These are phyloP conservation scores for Leishmania tropica DNA, from an alignment of 208 protist genomes.

Conservation along the genomic window DNA sequence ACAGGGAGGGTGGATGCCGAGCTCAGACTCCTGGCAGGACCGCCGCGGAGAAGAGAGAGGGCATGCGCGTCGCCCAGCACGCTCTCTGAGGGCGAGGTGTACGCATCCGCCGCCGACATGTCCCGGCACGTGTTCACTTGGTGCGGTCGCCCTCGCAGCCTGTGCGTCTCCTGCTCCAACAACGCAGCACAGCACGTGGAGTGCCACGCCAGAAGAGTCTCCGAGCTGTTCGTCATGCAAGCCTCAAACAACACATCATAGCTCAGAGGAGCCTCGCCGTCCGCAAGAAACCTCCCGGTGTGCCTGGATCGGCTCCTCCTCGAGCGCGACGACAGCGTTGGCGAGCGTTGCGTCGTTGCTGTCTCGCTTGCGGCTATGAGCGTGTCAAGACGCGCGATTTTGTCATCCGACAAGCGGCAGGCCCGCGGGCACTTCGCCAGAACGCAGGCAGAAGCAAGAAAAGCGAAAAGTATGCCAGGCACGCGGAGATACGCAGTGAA, in stretches of 20 bases:
- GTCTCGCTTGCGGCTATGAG: conserved; percentile 15
- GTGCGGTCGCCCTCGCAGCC: neutral
- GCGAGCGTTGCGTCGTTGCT: neutral
- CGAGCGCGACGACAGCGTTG: neutral
- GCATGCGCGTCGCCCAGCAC: neutral
- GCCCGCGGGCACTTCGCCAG: neutral
- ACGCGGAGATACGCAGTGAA: conserved; percentile 8
- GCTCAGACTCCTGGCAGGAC: neutral
- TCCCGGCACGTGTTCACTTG: neutral
- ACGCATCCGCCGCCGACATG: neutral
- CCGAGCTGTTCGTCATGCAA: conserved; percentile 11
- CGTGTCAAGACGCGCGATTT: conserved; percentile 17
- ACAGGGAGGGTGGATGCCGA: conserved; percentile 18
- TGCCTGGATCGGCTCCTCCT: conserved; percentile 3
- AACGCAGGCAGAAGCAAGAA: neutral
- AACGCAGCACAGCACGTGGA: conserved; percentile 31
- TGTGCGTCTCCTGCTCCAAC: conserved; percentile 20
- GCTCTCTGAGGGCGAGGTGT: neutral
- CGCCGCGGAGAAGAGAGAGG: conserved; percentile 1
- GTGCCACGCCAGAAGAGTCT: conserved; percentile 36
- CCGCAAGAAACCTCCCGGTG: neutral
- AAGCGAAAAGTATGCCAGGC: neutral
- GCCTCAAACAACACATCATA: conserved; percentile 17
- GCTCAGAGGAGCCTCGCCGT: conserved; percentile 6
- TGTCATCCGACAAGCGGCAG: conserved; percentile 16